Base-by-base conservation (phyloP, 345 rosid genomes). In the Pistacia atlantica region DNA sequence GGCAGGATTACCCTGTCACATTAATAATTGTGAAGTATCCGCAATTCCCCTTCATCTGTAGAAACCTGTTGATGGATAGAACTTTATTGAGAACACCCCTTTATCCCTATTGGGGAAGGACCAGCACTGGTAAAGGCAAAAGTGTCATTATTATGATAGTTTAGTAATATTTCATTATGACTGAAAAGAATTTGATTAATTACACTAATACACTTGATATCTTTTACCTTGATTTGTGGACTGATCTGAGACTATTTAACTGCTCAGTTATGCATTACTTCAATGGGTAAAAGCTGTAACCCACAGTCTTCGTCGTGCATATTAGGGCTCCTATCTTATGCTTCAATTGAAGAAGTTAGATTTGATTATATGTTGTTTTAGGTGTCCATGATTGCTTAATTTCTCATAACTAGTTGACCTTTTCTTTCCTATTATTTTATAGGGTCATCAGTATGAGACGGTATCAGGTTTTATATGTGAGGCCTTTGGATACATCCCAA, bases 391-490 rank as follows among this genome's bases (percentile, higher is more conserved):
- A 75, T 64, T 71, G 55, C 69, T 45, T 8, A 67, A 71, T 31
- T 52, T 54, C 13, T 28, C 20, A 70, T 66, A 58, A 20, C 46
- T 51, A 52, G 20, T 70, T 28, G 33, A 11, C 52, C 35, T 68
- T 33, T 42, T 18, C 20, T 59, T 45, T 42, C 7, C 12, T 51
- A 71, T 60, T 67, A 54, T 3, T 75, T 52, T 71, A 74, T 89
- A 96, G 99, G 99, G 86, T 65, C 95, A 91, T 86, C 99, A 94
- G 80, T 96, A 94, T 17, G 98, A 96, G 92, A 93, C 99, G 22
- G 99, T 93, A 25, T 96, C 99, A 11, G 99, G 98, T 68, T 96
- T 91, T 80, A 84, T 96, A 72, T 93, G 99, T 4, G 99, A 96
- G 81, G 95, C 93, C 80, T 96, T 96, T 87, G 99, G 99, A 75